Base-by-base conservation (phyloP, 1,139 yeast genomes). In the Pichia sp. region DNA sequence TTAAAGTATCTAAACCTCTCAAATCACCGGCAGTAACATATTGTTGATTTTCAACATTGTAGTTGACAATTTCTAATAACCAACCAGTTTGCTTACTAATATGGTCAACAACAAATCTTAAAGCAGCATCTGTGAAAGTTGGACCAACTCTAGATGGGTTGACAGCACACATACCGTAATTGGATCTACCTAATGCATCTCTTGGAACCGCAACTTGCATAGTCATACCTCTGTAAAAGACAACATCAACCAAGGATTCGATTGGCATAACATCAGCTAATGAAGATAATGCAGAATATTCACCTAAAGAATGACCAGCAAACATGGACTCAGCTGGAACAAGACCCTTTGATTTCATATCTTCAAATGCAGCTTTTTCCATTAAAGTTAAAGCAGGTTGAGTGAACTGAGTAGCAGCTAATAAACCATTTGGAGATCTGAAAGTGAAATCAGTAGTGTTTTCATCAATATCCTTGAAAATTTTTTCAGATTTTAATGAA, bases 121-220 rank as follows among this genome's bases (percentile, higher is more conserved):
- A 76, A 36, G 97, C 97, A 53, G 94, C 84, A 67, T 92, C 97
- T 59, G 80, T 77, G 71, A 92, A 92, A 11, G 96, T 85, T 48
- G 87, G 71, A 50, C 87, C 80, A 52, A 92, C 85, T 70, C 98
- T 82, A 49, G 95, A 78, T 61, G 99, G 99, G 71, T 94, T 92
- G 50, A 92, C 92, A 43, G 99, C 98, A 73, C 89, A 80, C 99
- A 92, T 92, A 74, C 98, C 97, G 63, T 92, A 92, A 74, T 94
- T 92, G 51, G 98, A 92, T 71, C 98, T 84, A 42, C 99, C 99
- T 43, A 70, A 65, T 48, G 82, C 78, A 69, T 92, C 99, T 71
- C 99, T 82, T 63, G 97, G 97, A 55, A 92, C 99, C 39, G 98
- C 98, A 55, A 92, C 98, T 76, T 92, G 98, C 98, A 92, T 92